These are phyloP conservation scores for Chloris gayana DNA, from an alignment of 176 grass and related monocot species.

Conservation along the genomic window DNA sequence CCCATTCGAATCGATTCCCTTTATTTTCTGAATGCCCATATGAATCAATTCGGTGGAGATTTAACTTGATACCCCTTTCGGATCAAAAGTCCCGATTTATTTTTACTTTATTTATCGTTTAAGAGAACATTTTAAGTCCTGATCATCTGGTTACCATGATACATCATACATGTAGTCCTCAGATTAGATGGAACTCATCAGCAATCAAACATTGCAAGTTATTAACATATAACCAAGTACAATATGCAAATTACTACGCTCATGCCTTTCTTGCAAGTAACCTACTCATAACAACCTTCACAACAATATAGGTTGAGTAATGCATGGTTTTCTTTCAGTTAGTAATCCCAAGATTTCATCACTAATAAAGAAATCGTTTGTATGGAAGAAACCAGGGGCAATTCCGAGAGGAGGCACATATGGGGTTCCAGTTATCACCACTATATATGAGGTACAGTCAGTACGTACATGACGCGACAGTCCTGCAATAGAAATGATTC, in stretches of 20 bases:
- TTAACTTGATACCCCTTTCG: neutral
- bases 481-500: slow-evolving; percentile 50
- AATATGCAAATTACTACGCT: neutral
- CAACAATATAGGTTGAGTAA: slow-evolving; percentile 35
- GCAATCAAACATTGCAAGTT: neutral
- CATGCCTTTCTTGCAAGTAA: slow-evolving; percentile 66
- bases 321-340: slow-evolving; percentile 1
- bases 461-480: slow-evolving; percentile 37
- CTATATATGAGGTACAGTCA: slow-evolving; percentile 6
- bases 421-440: neutral
- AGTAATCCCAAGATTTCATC: slow-evolving; percentile 10
- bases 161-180: neutral
- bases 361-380: neutral
- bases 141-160: slow-evolving; percentile 29
- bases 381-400: slow-evolving; percentile 24
- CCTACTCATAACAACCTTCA: slow-evolving; percentile 70
- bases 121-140: neutral
- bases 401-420: slow-evolving; percentile 37
- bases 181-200: neutral
- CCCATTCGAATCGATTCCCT: neutral
- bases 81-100: neutral
- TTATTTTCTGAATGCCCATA: no score
- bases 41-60: neutral
- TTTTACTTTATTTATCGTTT: neutral
- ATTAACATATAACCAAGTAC: neutral